Conservation (phyloP, 2,329 filamentous ascomycete species). For the Aaosphaeria arxii region DNA sequence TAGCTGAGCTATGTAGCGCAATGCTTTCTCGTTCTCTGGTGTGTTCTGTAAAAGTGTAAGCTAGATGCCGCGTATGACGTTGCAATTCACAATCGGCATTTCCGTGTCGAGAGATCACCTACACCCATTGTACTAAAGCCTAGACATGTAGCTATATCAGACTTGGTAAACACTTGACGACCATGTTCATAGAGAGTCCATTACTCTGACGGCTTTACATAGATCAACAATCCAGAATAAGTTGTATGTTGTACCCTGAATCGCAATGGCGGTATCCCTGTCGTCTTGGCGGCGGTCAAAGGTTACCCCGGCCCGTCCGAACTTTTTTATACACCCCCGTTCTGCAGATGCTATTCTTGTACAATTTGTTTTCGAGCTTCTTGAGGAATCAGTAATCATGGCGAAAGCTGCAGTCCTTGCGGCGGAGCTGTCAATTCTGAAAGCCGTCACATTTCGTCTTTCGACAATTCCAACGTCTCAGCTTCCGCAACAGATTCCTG, state of each 20-base stretch:
- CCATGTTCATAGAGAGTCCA: constrained; percentile 28
- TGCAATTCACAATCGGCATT: constrained; percentile 9
- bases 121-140: constrained; percentile 35
- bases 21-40: constrained; percentile 68
- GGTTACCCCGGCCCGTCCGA: neutral
- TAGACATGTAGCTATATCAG: constrained; percentile 22
- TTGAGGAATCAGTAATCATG: neutral
- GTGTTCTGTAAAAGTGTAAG: constrained; percentile 37
- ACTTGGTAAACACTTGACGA: constrained; percentile 13
- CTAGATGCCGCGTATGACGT: constrained; percentile 28
- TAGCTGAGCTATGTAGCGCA: constrained; percentile 76
- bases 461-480: constrained; percentile 69
- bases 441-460: constrained; percentile 62
- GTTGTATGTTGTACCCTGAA: no score
- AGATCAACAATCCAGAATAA: neutral
- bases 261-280: constrained; percentile 1
- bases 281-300: constrained; percentile 1
- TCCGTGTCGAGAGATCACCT: constrained; percentile 13
- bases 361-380: neutral
- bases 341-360: neutral
- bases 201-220: neutral
- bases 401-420: neutral
- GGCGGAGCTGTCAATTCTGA: constrained; percentile 27
- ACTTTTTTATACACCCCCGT: neutral
- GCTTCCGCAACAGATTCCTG: constrained; percentile 69